phyloP scores from a whole-genome alignment of 768 basidiomycete species.

The Suillus clintonianus region DNA sequence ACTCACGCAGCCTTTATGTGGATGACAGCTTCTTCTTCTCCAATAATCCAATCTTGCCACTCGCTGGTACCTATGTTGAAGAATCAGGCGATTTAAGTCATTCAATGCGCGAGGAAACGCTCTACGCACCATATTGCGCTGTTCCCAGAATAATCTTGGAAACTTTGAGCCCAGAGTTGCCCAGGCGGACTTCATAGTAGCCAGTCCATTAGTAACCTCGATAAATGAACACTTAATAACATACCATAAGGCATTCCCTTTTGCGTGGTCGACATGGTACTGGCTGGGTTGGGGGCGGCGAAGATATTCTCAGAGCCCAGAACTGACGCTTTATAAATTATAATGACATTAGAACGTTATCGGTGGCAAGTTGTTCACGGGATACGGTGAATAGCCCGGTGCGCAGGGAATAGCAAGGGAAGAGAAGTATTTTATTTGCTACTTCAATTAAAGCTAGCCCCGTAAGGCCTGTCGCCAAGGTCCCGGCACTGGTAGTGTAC shows the following conservation, averaged over 20 bases:
- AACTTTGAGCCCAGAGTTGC: conserved; percentile 45
- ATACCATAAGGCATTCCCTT: conserved; percentile 7
- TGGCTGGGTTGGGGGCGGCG: neutral
- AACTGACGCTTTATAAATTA: neutral
- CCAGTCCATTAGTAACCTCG: neutral
- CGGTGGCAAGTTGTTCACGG: neutral
- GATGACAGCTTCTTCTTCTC: conserved; percentile 36
- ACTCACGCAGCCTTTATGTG: conserved; percentile 39
- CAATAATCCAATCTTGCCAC: conserved; percentile 35
- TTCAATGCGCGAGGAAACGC: neutral
- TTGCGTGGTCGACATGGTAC: conserved; percentile 1
- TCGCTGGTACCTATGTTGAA: conserved; percentile 5
- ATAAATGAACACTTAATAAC: neutral
- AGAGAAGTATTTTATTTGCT: too few relatives aligned
- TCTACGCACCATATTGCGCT: conserved; percentile 31
- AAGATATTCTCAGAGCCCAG: neutral
- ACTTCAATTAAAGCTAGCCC: too few relatives aligned
- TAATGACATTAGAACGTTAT: neutral
- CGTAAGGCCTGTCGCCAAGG: too few relatives aligned
- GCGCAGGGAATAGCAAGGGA: neutral
- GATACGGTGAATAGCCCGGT: neutral
- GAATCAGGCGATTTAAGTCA: neutral
- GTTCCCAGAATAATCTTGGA: conserved; percentile 40
- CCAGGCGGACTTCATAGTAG: conserved; percentile 35
- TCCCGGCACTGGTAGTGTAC: too few relatives aligned